phyloP scores from a whole-genome alignment of 345 rosid genomes.

The Eucalyptus sp. region DNA sequence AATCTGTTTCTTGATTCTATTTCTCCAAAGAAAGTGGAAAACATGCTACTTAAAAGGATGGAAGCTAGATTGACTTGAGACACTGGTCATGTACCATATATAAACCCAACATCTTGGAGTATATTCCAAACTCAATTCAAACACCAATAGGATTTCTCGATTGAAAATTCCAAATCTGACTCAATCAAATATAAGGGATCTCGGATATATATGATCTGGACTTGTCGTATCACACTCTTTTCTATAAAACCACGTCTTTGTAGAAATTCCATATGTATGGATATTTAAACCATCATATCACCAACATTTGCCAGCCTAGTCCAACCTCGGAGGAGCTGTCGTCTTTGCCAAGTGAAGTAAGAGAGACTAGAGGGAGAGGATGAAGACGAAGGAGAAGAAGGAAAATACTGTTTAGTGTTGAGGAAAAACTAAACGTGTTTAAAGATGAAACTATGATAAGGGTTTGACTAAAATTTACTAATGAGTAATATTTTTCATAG shows the following conservation, averaged over 20 bases:
- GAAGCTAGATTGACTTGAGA: neutral
- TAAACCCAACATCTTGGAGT: neutral
- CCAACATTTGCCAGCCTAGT: neutral
- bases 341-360: neutral
- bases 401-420: neutral
- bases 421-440: neutral
- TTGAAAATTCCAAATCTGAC: neutral
- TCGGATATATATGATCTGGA: neutral
- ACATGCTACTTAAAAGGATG: neutral
- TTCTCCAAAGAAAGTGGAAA: neutral
- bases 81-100: neutral
- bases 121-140: neutral
- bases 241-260: neutral
- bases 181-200: neutral
- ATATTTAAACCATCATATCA: neutral
- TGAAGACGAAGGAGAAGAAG: neutral
- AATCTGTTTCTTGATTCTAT: neutral
- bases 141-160: neutral
- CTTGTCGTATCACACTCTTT: neutral
- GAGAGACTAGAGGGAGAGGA: neutral
- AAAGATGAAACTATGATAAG: neutral
- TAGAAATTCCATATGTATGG: neutral
- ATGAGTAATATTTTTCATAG: neutral
- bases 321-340: neutral
- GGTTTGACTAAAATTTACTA: neutral